Evolutionary conservation across 768 basidiomycete species (phyloP), one percentile per base, ranked within the genome.

Genomic region (Pleurotus djamor): DNA sequence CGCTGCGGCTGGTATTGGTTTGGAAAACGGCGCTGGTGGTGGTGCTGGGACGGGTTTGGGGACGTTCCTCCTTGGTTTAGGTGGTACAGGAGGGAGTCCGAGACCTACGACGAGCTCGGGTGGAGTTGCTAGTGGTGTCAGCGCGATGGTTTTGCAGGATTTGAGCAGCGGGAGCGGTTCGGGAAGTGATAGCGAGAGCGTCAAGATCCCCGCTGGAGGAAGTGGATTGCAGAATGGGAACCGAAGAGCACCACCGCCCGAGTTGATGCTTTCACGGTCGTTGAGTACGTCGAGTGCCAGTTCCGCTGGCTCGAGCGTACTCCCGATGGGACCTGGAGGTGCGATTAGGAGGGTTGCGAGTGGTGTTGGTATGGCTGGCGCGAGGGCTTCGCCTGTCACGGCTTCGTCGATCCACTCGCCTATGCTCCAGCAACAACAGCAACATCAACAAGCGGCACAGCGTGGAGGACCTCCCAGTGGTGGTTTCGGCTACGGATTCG

Each of bases 211-310:
- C 12, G 4, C 13, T 36, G 54, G 59, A 7, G 68, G 74, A 71
- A 57, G 75, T 74, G 79, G 77, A 75, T 62, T 38, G 51, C 5
- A n/a, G 34, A 52, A 52, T 17, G 51, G 51, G 33, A 52, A 38
- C 5, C 8, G 51, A 7, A 52, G 51, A 9, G 33, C 33, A n/a
- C 51, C 51, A 16, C 54, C 54, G 10, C 54, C 54, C 10, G 54
- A 56, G 21, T 17, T 56, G 6, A 9, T 56, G 17, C 54, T 56
- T 9, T 43, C 54, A 10, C 54, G 54, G 7, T 52, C 51, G 9
- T 3, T 36, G 13, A 28, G 51, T 50, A 8, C 49, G 28, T 7
- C 49, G 4, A 8, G 21, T 12, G 49, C 21, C 21, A 28, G 21
- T 28, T 28, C 21, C 2, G 21, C 21, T 28, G 21, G 21, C 21